Evolutionary conservation across 2,329 filamentous ascomycete species (phyloP).

Genomic region (Exophiala xenobiotica): DNA sequence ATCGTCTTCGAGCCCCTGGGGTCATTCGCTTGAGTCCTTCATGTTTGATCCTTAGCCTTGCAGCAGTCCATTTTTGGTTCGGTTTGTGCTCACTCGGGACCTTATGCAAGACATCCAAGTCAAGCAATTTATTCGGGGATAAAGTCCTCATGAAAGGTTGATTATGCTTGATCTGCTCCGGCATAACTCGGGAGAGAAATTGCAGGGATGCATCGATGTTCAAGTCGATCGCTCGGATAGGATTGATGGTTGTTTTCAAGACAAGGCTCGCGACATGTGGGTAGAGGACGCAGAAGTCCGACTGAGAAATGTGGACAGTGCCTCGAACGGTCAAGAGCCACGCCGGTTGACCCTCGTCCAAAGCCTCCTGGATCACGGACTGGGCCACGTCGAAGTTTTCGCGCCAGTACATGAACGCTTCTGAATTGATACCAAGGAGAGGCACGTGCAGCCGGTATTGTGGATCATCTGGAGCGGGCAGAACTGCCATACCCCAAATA

Average conservation of each 20-base stretch:
- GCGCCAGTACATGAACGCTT: conserved; percentile 70
- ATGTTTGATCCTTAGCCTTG: conserved; percentile 57
- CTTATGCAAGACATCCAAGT: conserved; percentile 45
- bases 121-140: conserved; percentile 54
- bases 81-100: conserved; percentile 56
- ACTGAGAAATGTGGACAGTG: conserved; percentile 65
- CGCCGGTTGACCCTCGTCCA: conserved; percentile 45
- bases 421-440: conserved; percentile 63
- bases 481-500: conserved; percentile 53
- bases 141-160: conserved; percentile 49
- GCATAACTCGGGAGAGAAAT: conserved; percentile 52
- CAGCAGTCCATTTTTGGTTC: conserved; percentile 58
- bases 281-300: conserved; percentile 66
- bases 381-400: conserved; percentile 61
- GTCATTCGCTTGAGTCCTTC: conserved; percentile 39
- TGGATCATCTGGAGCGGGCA: conserved; percentile 43
- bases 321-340: conserved; percentile 58
- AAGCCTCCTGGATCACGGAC: conserved; percentile 57
- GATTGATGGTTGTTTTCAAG: conserved; percentile 64
- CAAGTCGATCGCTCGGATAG: conserved; percentile 61
- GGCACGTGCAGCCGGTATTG: conserved; percentile 53
- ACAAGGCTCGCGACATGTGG: conserved; percentile 58
- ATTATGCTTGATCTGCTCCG: conserved; percentile 42
- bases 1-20: conserved; percentile 20
- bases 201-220: conserved; percentile 64